Evolutionary conservation across 164 flowering plant genomes (phyloP), one percentile per base, ranked within the genome.

Genomic region (Tetrastigma voinierianum): DNA sequence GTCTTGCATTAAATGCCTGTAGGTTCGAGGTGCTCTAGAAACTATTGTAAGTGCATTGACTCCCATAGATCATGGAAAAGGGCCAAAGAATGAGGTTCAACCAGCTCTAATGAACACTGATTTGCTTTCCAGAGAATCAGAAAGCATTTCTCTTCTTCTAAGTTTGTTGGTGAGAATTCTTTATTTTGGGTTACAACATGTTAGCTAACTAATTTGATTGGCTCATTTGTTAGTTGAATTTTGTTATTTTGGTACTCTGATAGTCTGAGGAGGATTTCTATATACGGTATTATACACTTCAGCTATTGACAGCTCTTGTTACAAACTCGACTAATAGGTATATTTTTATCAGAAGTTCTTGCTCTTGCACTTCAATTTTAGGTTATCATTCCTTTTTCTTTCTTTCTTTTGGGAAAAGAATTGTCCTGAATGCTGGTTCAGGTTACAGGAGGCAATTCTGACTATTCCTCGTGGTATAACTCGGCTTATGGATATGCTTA

Each of bases 201-300:
- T 57, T 11, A n/a, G 24, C 10, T 15, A 59, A 11, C 20, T 44
- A 49, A 49, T 20, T 7, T 13, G 16, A 0, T 54, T 12, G 20
- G 23, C 15, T 32, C 6, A 32, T 32, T 40, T 51, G 46, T 10
- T 17, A 46, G 10, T 46, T 4, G 8, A 15, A 23, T 13, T 4
- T 52, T 40, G 20, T 17, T 40, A 24, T 17, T 71, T 67, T 65
- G 59, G 24, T 65, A 19, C 56, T 64, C 59, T 68, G 55, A 66
- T 85, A 96, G 99, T 70, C 83, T n/a, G 98, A 96, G 78, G 99
- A 95, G 61, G 99, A 96, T 77, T 96, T 92, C 76, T 96, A 96
- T 76, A 82, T 90, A 16, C 89, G 99, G 48, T 96, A 96, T 77
- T 96, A 96, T 67, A 90, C 99, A 48, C 88, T 96, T 68, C 98